Conservation (phyloP, 2,329 filamentous ascomycete genomes). For the Mycosphaerella arachidis region DNA sequence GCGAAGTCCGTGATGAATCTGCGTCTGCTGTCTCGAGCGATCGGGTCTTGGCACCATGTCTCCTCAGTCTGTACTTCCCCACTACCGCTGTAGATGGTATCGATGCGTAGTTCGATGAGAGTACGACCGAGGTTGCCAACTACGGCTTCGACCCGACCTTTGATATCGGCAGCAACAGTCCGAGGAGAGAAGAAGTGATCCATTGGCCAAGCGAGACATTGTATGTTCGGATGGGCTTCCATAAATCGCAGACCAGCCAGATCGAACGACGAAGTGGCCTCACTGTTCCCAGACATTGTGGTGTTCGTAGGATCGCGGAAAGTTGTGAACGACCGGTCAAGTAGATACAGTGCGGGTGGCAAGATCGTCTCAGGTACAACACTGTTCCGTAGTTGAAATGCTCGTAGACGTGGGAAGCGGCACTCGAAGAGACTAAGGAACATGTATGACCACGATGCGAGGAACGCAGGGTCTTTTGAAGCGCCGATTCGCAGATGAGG, state of each 20-base stretch:
- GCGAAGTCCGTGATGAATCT: conserved; percentile 42
- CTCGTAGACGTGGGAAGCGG: conserved; percentile 41
- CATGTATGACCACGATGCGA: conserved; percentile 21
- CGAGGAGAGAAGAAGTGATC: conserved; percentile 41
- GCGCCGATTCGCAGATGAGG: conserved; percentile 1
- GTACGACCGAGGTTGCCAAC: conserved; percentile 39
- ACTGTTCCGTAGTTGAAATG: conserved; percentile 46
- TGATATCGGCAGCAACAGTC: conserved; percentile 25
- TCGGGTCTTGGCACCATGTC: background rate
- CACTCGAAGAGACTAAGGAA: conserved; percentile 33
- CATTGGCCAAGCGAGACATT: conserved; percentile 45
- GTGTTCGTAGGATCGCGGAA: background rate
- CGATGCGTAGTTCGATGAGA: conserved; percentile 41
- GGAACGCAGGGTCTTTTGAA: conserved; percentile 1
- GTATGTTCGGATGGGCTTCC: conserved; percentile 41
- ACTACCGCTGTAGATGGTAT: conserved; percentile 28
- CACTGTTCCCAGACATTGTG: background rate
- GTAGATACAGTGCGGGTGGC: conserved; percentile 35
- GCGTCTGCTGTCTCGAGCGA: conserved; percentile 20
- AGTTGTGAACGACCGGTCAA: conserved; percentile 18
- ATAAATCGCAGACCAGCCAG: conserved; percentile 36
- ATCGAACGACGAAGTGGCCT: conserved; percentile 1
- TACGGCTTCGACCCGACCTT: conserved; percentile 26
- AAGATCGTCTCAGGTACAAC: conserved; percentile 36
- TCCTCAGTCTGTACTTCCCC: conserved; percentile 27